Conservation (phyloP, 345 rosid species). For the Acer negundo region DNA sequence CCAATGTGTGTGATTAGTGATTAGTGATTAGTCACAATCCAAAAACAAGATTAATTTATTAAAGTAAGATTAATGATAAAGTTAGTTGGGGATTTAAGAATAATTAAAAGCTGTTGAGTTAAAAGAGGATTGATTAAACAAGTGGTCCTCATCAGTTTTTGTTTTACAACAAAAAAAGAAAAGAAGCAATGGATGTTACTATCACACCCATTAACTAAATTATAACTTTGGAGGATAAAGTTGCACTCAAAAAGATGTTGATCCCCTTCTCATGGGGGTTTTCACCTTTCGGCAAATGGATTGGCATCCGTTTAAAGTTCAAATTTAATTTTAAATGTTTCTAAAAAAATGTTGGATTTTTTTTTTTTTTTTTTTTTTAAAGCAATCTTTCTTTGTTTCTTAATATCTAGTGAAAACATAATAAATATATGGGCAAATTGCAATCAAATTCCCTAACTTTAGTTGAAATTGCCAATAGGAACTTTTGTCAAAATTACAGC, state of each 20-base stretch:
- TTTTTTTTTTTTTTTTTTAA: too few relatives aligned
- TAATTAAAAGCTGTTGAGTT: neutral
- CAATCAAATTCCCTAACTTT: too few relatives aligned
- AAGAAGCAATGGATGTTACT: conserved; percentile 10
- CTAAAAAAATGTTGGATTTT: too few relatives aligned
- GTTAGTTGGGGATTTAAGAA: conserved; percentile 7
- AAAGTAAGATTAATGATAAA: conserved; percentile 9
- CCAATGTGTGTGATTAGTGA: neutral
- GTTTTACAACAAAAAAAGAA: neutral
- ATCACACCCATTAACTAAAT: conserved; percentile 20
- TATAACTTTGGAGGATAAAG: conserved; percentile 20
- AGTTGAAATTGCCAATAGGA: too few relatives aligned
- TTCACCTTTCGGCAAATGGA: conserved; percentile 9
- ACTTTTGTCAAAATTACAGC: too few relatives aligned
- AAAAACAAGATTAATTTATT: neutral
- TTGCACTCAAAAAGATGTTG: conserved; percentile 27
- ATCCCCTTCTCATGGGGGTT: conserved; percentile 18
- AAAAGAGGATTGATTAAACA: neutral
- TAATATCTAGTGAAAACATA: too few relatives aligned
- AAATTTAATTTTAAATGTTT: too few relatives aligned
- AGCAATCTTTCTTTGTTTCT: too few relatives aligned
- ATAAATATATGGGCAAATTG: too few relatives aligned
- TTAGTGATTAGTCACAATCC: neutral
- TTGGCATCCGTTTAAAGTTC: too few relatives aligned
- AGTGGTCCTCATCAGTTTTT: too few relatives aligned